phyloP scores from a whole-genome alignment of 2,329 filamentous ascomycete species.

The Fusarium oligoseptatum region DNA sequence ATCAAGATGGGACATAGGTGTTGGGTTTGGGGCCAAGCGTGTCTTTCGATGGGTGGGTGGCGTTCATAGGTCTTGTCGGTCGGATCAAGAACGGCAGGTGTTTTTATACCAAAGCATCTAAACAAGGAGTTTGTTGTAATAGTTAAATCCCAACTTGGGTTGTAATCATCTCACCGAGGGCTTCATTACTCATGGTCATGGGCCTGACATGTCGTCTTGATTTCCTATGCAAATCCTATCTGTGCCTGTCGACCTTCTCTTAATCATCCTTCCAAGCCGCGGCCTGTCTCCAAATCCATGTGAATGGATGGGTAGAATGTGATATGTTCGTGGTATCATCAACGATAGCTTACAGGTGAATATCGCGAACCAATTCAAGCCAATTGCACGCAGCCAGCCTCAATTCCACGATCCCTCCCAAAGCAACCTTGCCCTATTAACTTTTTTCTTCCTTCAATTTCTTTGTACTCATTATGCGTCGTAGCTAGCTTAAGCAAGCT shows the following conservation, averaged over 20 bases:
- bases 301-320: constrained; percentile 7
- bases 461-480: constrained; percentile 12
- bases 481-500: constrained; percentile 70
- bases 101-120: constrained; percentile 11
- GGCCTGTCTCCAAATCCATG: constrained; percentile 11
- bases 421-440: constrained; percentile 19
- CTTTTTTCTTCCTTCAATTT: constrained; percentile 34
- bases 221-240: constrained; percentile 31
- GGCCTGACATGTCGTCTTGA: constrained; percentile 27
- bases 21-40: constrained; percentile 8
- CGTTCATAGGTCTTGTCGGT: constrained; percentile 26
- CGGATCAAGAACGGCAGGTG: neutral
- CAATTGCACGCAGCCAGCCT: constrained; percentile 19
- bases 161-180: neutral
- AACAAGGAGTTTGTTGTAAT: constrained; percentile 1
- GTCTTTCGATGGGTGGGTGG: constrained; percentile 12
- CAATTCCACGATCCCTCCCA: constrained; percentile 14
- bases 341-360: constrained; percentile 28
- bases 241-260: constrained; percentile 9
- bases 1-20: constrained; percentile 1
- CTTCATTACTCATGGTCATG: neutral
- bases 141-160: neutral
- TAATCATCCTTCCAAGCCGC: neutral
- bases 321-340: constrained; percentile 40
- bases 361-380: constrained; percentile 15